Conservation (phyloP, 768 basidiomycete species). For the Suillus paluster region DNA sequence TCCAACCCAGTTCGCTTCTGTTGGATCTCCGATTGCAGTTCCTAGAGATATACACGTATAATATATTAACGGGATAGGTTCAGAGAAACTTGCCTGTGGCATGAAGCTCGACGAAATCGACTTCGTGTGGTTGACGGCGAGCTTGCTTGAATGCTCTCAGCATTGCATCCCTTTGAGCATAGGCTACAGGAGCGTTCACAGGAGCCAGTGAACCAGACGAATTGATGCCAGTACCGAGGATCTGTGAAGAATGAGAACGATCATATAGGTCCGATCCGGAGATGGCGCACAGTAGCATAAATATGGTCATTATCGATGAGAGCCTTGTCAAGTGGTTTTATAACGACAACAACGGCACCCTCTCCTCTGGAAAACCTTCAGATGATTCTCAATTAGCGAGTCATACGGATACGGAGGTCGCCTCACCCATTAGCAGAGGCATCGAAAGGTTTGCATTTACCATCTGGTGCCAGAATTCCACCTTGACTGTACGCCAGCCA, state of each 20-base stretch:
- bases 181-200: constrained; percentile 42
- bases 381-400: background rate
- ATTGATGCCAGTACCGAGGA: constrained; percentile 45
- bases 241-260: constrained; percentile 25
- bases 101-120: constrained; percentile 55
- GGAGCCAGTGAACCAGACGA: constrained; percentile 42
- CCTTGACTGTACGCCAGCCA: constrained; percentile 43
- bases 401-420: background rate
- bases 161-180: constrained; percentile 44
- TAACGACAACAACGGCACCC: constrained; percentile 42
- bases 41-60: constrained; percentile 18
- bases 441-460: constrained; percentile 51
- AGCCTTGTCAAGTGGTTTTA: constrained; percentile 45
- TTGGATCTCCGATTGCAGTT: constrained; percentile 53
- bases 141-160: constrained; percentile 37
- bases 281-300: constrained; percentile 41
- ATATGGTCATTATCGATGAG: constrained; percentile 44
- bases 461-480: constrained; percentile 43
- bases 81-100: constrained; percentile 44
- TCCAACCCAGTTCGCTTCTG: constrained; percentile 54
- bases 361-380: constrained; percentile 44
- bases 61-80: background rate
- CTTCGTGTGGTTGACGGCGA: constrained; percentile 39
- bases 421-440: constrained; percentile 46
- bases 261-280: background rate